A percentile compares a stretch with the other conserved stretches of the same genome.
phyloP scores from a whole-genome alignment of 2,329 filamentous ascomycete species.

The Fusarium globosum region DNA sequence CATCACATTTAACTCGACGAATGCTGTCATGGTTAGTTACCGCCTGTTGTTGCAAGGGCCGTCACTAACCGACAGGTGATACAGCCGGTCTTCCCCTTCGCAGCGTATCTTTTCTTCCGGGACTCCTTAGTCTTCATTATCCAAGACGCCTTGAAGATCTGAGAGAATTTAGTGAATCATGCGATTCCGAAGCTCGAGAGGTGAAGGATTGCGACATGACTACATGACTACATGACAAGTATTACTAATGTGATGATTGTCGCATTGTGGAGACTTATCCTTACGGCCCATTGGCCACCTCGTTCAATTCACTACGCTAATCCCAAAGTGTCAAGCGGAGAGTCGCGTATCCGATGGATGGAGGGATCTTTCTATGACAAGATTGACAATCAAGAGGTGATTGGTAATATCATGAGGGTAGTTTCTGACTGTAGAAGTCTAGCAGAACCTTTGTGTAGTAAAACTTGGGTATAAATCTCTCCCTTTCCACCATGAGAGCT shows the following conservation, averaged over 20 bases:
- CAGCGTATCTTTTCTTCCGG: background rate
- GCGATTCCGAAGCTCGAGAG: accelerated
- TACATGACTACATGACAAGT: no score
- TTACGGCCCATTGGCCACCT: accelerated
- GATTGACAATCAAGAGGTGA: background rate
- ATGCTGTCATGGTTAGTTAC: background rate
- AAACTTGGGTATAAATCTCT: background rate
- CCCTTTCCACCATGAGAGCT: accelerated
- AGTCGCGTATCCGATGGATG: background rate
- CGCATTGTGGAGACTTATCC: accelerated
- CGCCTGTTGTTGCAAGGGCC: background rate
- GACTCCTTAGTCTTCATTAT: accelerated
- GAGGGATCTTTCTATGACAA: accelerated
- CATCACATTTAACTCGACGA: background rate
- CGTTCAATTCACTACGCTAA: background rate
- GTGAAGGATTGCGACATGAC: background rate
- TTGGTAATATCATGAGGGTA: background rate
- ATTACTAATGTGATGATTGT: background rate
- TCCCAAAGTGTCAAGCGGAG: background rate
- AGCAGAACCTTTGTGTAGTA: accelerated
- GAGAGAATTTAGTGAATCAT: background rate
- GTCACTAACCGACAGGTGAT: background rate
- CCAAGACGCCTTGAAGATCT: accelerated
- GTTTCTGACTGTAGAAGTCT: accelerated
- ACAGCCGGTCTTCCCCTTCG: background rate